These are phyloP conservation scores for Tephrocybe sp. DNA, from an alignment of 768 basidiomycete genomes.

Conservation along the genomic window DNA sequence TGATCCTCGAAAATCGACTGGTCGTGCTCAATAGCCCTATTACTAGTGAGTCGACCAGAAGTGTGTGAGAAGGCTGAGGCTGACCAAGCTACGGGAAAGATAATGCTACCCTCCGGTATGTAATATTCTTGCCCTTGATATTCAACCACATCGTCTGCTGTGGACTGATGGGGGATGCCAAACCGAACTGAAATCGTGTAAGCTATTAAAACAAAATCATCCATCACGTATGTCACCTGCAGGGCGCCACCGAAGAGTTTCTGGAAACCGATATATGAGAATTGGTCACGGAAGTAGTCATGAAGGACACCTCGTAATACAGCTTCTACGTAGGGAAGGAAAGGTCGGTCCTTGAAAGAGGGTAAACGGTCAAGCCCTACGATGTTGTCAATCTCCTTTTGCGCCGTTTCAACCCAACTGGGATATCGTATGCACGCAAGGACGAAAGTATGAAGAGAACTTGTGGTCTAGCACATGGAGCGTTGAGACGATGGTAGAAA, in stretches of 20 bases:
- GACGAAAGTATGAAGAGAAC: conserved; percentile 29
- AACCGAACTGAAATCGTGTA: neutral
- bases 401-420: conserved; percentile 31
- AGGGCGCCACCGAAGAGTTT: neutral
- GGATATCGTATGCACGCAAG: conserved; percentile 39
- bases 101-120: neutral
- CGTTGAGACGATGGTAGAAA: neutral
- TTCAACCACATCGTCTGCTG: neutral
- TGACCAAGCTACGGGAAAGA: neutral
- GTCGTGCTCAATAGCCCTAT: neutral
- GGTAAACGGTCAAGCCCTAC: conserved; percentile 35
- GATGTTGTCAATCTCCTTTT: conserved; percentile 38
- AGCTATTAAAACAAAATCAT: neutral
- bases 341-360: conserved; percentile 23
- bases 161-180: neutral
- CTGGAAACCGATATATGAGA: neutral
- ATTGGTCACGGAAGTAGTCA: neutral
- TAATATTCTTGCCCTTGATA: neutral
- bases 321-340: conserved; percentile 36
- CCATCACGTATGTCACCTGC: neutral
- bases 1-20: neutral
- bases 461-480: conserved; percentile 21
- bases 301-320: conserved; percentile 18
- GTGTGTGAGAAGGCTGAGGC: neutral
- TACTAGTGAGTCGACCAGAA: neutral